A percentile compares a stretch with the other conserved stretches of the same genome.
These are phyloP conservation scores for Crotalaria pallida DNA, from an alignment of 306 rosid genomes.

Conservation along the genomic window DNA sequence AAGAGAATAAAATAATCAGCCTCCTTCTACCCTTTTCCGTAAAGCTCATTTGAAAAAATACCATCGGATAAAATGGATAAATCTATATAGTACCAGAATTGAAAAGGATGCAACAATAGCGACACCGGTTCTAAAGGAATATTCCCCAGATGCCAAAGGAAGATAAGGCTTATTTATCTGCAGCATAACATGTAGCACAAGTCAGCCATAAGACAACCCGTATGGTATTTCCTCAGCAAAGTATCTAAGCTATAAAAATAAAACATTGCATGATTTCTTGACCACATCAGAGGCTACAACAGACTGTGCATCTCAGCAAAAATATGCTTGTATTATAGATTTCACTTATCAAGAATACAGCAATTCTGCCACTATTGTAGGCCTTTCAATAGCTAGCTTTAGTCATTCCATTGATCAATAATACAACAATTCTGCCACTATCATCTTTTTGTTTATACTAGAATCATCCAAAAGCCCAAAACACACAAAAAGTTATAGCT, in stretches of 20 bases:
- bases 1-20: constrained; percentile 30
- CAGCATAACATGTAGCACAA: constrained; percentile 20
- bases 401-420: background rate
- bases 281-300: background rate
- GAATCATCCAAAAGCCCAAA: background rate
- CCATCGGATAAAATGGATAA: background rate
- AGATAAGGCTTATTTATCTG: constrained; percentile 98
- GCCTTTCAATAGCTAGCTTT: constrained; percentile 6
- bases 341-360: too few relatives aligned
- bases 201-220: constrained; percentile 16
- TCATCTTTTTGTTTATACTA: background rate
- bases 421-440: background rate
- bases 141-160: constrained; percentile 97
- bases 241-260: background rate
- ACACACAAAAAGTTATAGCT: background rate
- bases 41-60: too few relatives aligned
- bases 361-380: background rate
- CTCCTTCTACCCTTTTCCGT: background rate
- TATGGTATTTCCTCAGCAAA: background rate
- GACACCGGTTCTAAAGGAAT: constrained; percentile 70
- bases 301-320: background rate
- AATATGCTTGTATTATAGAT: background rate
- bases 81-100: constrained; percentile 54
- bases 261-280: background rate
- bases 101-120: constrained; percentile 59